Evolutionary conservation across 106 monocot species (phyloP), one percentile per base, ranked within the genome.

Genomic region (Ottelia alismoides): DNA sequence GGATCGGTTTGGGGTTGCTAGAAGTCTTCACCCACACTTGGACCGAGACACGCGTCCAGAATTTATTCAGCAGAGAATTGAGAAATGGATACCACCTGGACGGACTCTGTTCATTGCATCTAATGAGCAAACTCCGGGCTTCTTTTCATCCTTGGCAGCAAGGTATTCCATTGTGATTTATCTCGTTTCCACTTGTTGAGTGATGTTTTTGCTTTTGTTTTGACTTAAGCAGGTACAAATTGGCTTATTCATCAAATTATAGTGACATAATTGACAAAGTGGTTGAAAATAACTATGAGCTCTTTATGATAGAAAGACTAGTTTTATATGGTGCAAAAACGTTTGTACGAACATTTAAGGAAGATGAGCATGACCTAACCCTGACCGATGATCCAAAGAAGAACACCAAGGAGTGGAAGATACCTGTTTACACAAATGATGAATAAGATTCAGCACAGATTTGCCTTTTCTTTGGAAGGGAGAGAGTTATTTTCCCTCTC

Each of bases 321-420:
- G 68, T 96, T 25, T 54, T 88, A 60, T 46, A 44, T 3, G 88
- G 94, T 20, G 94, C 94, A 29, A 88, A 49, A 62, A 81, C 71
- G 18, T 84, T 96, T 22, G 68, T 88, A 22, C 78, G 65, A 56
- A 88, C 94, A 46, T 88, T 81, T 27, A 88, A 88, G 54, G 78
- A 82, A 68, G 73, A 79, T 49, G 81, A 78, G 44, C 71, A 29
- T 22, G 84, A 88, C 49, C 73, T 84, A 47, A 76, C 68, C 62
- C 84, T 96, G 18, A 88, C 88, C 9, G 94, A 96, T 52, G 94
- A 96, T 18, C 76, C 94, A 0, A 88, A 96, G 62, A 96, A 96
- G 76, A 92, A 92, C 53, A 76, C 81, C 1, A 96, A 85, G 67
- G 71, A 31, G 12, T 96, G 94, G 94, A 70, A 85, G 56, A 79